Conservation (phyloP, 306 rosid genomes). For the Neltuma alba region DNA sequence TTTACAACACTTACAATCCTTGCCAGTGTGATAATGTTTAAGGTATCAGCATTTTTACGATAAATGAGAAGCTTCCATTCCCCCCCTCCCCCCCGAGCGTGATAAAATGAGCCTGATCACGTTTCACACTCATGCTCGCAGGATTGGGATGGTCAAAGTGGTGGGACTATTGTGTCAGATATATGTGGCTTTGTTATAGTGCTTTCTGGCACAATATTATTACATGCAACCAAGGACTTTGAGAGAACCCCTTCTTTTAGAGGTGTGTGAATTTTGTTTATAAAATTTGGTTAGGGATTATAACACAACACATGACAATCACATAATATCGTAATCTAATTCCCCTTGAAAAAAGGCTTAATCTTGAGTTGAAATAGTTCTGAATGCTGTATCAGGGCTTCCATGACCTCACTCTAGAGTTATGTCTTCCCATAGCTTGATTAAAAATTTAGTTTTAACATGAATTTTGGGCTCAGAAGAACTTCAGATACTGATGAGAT, state of each 20-base stretch:
- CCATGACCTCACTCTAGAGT: neutral
- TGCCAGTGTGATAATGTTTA: conserved; percentile 69
- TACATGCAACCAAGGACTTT: conserved; percentile 56
- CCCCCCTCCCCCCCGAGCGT: no score
- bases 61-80: neutral
- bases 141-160: conserved; percentile 22
- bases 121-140: neutral
- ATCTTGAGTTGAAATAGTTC: conserved; percentile 2
- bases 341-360: neutral
- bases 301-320: neutral
- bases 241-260: conserved; percentile 56
- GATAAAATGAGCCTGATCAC: neutral
- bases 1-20: conserved; percentile 59
- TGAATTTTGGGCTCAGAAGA: neutral
- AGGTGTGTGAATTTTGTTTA: conserved; percentile 35
- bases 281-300: neutral
- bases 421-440: neutral
- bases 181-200: conserved; percentile 63
- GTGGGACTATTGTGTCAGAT: conserved; percentile 46
- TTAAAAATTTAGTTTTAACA: neutral
- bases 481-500: neutral
- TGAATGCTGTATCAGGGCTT: neutral
- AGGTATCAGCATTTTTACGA: conserved; percentile 43
- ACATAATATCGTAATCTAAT: neutral
- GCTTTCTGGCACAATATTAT: conserved; percentile 57